phyloP scores from a whole-genome alignment of 192 early-diverging fungal genomes.

The Podila minutissima region DNA sequence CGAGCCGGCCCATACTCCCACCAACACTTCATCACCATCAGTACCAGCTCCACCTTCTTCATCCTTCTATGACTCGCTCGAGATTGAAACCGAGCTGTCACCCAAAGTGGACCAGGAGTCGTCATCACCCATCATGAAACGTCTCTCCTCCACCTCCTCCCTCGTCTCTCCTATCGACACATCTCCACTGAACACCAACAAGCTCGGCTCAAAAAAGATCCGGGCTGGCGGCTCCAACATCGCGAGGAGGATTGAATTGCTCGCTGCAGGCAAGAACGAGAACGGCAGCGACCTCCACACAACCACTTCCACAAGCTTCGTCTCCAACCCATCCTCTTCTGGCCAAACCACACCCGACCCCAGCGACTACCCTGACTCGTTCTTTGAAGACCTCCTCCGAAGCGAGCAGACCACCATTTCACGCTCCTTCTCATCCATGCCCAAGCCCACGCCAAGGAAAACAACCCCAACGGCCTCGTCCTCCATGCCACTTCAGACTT shows the following conservation, averaged over 20 bases:
- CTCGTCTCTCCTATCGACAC: not conserved
- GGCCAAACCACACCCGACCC: conserved; percentile 30
- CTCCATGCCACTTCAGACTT: conserved; percentile 8
- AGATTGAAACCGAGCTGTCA: conserved; percentile 15
- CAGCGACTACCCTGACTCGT: conserved; percentile 33
- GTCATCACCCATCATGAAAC: conserved; percentile 1
- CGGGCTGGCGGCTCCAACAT: conserved; percentile 36
- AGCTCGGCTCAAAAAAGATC: conserved; percentile 35
- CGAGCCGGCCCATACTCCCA: not conserved
- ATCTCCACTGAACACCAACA: conserved; percentile 4
- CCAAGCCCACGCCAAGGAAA: conserved; percentile 13
- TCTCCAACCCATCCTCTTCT: not conserved
- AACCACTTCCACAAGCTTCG: not conserved
- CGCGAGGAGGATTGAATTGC: conserved; percentile 29
- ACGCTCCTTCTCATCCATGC: conserved; percentile 29
- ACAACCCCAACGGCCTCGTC: conserved; percentile 1
- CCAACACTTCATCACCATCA: not conserved
- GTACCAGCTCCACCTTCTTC: not conserved
- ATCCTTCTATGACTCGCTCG: conserved; percentile 29
- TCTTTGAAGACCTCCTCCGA: conserved; percentile 46
- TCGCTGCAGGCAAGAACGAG: conserved; percentile 47
- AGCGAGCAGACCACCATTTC: conserved; percentile 28
- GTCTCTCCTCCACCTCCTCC: not conserved
- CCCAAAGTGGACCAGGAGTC: not conserved
- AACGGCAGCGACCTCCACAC: conserved; percentile 45